Evolutionary conservation across 495 filamentous ascomycete genomes (phyloP).

Genomic region (Aspergillus steynii): DNA sequence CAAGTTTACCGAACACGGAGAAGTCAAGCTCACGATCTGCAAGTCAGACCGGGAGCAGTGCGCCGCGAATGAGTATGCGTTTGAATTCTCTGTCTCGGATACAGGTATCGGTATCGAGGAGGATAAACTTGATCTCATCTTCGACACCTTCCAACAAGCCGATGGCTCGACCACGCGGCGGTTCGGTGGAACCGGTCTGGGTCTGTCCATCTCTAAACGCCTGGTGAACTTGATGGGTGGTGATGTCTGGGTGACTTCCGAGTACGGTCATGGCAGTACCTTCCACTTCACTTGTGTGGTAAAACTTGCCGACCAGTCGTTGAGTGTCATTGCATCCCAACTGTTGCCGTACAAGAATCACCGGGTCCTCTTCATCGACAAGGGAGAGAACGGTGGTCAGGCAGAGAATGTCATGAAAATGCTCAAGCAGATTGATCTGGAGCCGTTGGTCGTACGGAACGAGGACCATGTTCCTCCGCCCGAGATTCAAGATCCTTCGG

Average conservation of each 20-base stretch:
- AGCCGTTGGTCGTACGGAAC: constrained; percentile 77
- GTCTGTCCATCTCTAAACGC: constrained; percentile 93
- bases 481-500: constrained; percentile 57
- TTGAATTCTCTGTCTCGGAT: constrained; percentile 95
- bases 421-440: constrained; percentile 75
- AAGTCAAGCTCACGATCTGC: constrained; percentile 91
- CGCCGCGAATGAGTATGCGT: constrained; percentile 77
- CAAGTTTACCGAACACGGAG: constrained; percentile 97
- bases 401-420: constrained; percentile 75
- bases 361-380: constrained; percentile 94
- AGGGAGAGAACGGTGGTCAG: constrained; percentile 73
- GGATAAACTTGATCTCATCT: constrained; percentile 96
- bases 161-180: constrained; percentile 96
- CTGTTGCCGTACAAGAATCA: constrained; percentile 85
- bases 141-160: constrained; percentile 99
- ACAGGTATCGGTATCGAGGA: constrained; percentile 96
- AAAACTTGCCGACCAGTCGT: constrained; percentile 79
- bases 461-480: constrained; percentile 59
- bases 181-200: constrained; percentile 95
- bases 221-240: constrained; percentile 97
- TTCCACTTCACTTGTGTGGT: constrained; percentile 98
- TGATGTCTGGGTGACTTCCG: constrained; percentile 94
- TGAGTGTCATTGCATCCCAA: constrained; percentile 77
- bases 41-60: constrained; percentile 67
- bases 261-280: constrained; percentile 88